Evolutionary conservation across 495 filamentous ascomycete genomes (phyloP), one percentile per base, ranked within the genome.

Genomic region (Aspergillus carlsbadensis): DNA sequence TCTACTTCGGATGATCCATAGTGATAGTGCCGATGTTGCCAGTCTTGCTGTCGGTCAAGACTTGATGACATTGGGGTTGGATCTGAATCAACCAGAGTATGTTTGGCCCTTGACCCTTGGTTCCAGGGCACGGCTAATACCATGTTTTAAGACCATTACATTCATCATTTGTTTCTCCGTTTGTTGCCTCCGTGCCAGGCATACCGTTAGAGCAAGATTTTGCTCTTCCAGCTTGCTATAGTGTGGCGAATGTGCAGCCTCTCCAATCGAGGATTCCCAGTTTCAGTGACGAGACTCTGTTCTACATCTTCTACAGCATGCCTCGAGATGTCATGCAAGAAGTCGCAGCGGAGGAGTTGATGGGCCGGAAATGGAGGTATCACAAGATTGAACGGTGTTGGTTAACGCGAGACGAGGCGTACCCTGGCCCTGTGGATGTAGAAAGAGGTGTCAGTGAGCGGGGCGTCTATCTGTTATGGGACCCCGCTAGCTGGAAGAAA

Each of bases 251-350:
- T 63, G 87, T 95, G 29, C 89, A 91, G 62, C 83, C 85, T 14
- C 77, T 96, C 17, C 83, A 90, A 42, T 81, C 84, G 48, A 89
- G 92, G 59, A 88, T 96, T 42, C 76, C 79, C 14, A 88, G 85
- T 50, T 95, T 96, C 74, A 88, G 87, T 58, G 90, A 96, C 55
- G 92, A 97, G 68, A 95, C 91, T 0, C 78, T 97, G 52, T 91
- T 97, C 69, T 92, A 87, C 76, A 94, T 97, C 58, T 97, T 97
- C 78, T 97, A 96, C 75, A 90, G 86, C 71, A 88, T 89, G 72
- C 89, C 91, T 2, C 76, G 85, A 31, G 91, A 96, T 65, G 79
- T 89, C 56, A 83, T 91, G 71, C 92, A 97, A 70, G 88, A 95
- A 58, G 70, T 91, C 57, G 92, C 89, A 10, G 91, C 91, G 2